Conservation (phyloP, 2,329 filamentous ascomycete species). For the Arthrobotrys iridis region DNA sequence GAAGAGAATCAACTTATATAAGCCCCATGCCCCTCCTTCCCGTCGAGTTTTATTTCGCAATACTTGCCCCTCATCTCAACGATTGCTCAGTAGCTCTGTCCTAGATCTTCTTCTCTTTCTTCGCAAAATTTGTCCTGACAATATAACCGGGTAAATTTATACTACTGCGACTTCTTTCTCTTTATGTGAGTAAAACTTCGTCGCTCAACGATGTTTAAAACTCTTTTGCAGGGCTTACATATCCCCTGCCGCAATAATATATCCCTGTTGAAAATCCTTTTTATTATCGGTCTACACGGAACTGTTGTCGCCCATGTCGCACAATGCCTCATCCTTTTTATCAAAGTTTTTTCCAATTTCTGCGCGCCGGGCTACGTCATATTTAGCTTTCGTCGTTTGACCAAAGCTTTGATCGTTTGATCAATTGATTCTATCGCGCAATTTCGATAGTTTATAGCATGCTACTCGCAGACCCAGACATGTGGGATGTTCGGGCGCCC, state of each 20-base stretch:
- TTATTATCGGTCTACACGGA: background rate
- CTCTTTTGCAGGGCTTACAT: too few relatives aligned
- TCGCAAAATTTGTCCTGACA: too few relatives aligned
- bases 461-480: background rate
- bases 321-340: background rate
- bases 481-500: background rate
- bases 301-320: background rate
- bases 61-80: slow-evolving; percentile 9
- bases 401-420: background rate
- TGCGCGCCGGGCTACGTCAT: slow-evolving; percentile 10
- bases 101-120: slow-evolving; percentile 8
- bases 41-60: slow-evolving; percentile 9
- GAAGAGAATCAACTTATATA: slow-evolving; percentile 3
- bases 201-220: slow-evolving; percentile 8
- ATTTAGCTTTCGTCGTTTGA: background rate
- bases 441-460: slow-evolving; percentile 14
- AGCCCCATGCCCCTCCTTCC: slow-evolving; percentile 7
- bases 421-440: background rate
- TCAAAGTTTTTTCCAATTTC: slow-evolving; percentile 1
- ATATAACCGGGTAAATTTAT: too few relatives aligned
- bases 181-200: slow-evolving; percentile 7
- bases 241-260: background rate
- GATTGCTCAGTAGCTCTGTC: slow-evolving; percentile 2
- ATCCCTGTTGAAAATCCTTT: background rate
- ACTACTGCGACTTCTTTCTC: background rate